Percentiles rank a stretch among this genome's conserved stretches.
These are phyloP conservation scores for Kodamaea alishanica DNA, from an alignment of 1,139 yeast species.

Conservation along the genomic window DNA sequence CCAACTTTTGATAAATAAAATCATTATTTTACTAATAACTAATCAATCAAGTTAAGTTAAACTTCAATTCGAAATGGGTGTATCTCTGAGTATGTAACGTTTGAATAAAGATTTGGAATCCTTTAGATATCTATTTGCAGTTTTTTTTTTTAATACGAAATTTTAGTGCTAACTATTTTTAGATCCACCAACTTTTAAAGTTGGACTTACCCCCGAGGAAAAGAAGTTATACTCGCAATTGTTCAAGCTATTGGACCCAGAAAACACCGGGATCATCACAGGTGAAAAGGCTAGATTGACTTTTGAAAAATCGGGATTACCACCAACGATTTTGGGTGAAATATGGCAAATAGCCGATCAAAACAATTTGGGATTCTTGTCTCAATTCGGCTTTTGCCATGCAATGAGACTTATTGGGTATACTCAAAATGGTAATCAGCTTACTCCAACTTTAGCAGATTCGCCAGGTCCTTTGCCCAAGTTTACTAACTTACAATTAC, in stretches of 20 bases:
- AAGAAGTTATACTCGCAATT: constrained; percentile 67
- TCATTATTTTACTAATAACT: too few relatives aligned
- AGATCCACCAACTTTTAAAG: constrained; percentile 38
- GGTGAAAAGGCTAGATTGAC: constrained; percentile 88
- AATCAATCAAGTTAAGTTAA: too few relatives aligned
- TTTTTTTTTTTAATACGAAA: too few relatives aligned
- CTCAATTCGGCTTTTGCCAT: constrained; percentile 74
- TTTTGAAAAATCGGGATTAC: constrained; percentile 81
- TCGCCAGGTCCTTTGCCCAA: constrained; percentile 56
- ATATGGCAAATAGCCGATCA: constrained; percentile 92
- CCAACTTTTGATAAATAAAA: too few relatives aligned
- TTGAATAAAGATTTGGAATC: too few relatives aligned
- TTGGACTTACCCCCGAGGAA: constrained; percentile 73
- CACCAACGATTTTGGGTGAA: constrained; percentile 76
- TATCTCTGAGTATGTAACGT: too few relatives aligned
- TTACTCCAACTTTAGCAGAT: constrained; percentile 49
- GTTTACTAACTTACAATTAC: constrained; percentile 37
- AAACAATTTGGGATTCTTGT: constrained; percentile 79
- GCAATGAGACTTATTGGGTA: constrained; percentile 91
- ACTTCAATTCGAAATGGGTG: too few relatives aligned
- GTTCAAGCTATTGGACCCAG: constrained; percentile 77
- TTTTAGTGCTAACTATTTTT: constrained; percentile 3
- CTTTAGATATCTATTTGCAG: too few relatives aligned
- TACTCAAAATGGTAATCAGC: constrained; percentile 70
- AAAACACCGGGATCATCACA: constrained; percentile 75